Conservation (phyloP, 495 filamentous ascomycete species). For the Annulohypoxylon nitens region DNA sequence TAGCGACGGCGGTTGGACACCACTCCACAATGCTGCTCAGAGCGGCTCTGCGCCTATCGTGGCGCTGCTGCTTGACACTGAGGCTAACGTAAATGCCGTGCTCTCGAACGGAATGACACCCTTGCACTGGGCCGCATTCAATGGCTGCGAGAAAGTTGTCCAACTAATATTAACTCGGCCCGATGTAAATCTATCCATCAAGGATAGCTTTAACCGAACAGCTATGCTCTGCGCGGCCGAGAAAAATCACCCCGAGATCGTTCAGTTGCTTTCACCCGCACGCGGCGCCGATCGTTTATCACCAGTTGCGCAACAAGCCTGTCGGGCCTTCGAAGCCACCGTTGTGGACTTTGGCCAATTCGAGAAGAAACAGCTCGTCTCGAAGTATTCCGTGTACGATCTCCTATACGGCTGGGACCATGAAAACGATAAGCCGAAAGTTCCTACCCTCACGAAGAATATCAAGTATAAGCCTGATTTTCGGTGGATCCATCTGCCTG, state of each 20-base stretch:
- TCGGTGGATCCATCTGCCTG: constrained; percentile 78
- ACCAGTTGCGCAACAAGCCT: constrained; percentile 67
- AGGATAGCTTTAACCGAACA: constrained; percentile 73
- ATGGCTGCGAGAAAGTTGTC: constrained; percentile 70
- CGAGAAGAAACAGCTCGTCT: constrained; percentile 71
- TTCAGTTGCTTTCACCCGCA: constrained; percentile 68
- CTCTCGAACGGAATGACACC: constrained; percentile 70
- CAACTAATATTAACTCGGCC: constrained; percentile 62
- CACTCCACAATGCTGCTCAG: constrained; percentile 74
- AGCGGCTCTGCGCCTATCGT: constrained; percentile 66
- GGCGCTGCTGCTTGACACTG: constrained; percentile 61
- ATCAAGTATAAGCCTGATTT: constrained; percentile 67
- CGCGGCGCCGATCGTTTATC: constrained; percentile 66
- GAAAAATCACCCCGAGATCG: constrained; percentile 69
- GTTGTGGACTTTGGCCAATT: constrained; percentile 78
- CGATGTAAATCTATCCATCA: constrained; percentile 61
- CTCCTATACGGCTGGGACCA: constrained; percentile 72
- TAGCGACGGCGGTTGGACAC: constrained; percentile 74
- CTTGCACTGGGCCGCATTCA: constrained; percentile 72
- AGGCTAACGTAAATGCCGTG: constrained; percentile 68
- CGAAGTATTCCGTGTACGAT: constrained; percentile 69
- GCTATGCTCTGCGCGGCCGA: constrained; percentile 71
- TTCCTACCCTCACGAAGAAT: constrained; percentile 67
- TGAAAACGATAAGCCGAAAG: constrained; percentile 66
- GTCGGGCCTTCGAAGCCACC: constrained; percentile 73